Percentiles rank a stretch among this genome's conserved stretches.
These are phyloP conservation scores for Pythium dissotocum DNA, from an alignment of 352 stramenopile species.

Conservation along the genomic window DNA sequence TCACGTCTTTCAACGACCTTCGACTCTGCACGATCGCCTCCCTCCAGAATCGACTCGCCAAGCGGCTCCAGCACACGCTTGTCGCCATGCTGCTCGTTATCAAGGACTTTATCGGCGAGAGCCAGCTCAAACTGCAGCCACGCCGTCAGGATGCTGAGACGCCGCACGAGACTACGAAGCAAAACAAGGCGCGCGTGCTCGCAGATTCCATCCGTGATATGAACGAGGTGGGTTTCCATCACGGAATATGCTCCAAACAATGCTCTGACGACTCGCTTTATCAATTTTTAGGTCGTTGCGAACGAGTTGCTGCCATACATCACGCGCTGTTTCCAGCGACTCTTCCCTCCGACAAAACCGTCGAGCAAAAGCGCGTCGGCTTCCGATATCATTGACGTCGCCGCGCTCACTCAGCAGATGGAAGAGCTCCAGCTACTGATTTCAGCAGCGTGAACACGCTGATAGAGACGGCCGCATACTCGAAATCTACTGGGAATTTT, in stretches of 20 bases:
- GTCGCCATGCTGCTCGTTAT: slow-evolving; percentile 51
- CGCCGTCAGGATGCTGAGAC: not conserved
- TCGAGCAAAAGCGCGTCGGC: slow-evolving; percentile 15
- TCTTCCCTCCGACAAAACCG: slow-evolving; percentile 38
- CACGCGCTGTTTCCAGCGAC: slow-evolving; percentile 69
- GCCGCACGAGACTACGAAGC: slow-evolving; percentile 13
- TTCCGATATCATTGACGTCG: slow-evolving; percentile 21
- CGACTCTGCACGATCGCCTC: slow-evolving; percentile 71
- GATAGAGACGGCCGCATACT: not conserved
- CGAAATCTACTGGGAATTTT: not conserved
- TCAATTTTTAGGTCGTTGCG: slow-evolving; percentile 46
- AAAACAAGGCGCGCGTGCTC: slow-evolving; percentile 32
- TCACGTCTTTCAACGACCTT: slow-evolving; percentile 86
- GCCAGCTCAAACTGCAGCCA: slow-evolving; percentile 39
- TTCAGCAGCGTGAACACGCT: not conserved
- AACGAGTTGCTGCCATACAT: slow-evolving; percentile 65
- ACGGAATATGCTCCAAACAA: not conserved
- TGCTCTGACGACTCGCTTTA: not conserved
- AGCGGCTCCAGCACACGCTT: slow-evolving; percentile 60
- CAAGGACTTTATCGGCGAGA: slow-evolving; percentile 55
- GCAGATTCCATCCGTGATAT: slow-evolving; percentile 53
- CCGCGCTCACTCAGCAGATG: slow-evolving; percentile 50
- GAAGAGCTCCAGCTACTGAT: slow-evolving; percentile 24
- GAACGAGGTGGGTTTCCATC: slow-evolving; percentile 40
- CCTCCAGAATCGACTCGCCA: slow-evolving; percentile 53